Evolutionary conservation across 306 rosid species (phyloP), one percentile per base, ranked within the genome.

Genomic region (Fragaria iinumae): DNA sequence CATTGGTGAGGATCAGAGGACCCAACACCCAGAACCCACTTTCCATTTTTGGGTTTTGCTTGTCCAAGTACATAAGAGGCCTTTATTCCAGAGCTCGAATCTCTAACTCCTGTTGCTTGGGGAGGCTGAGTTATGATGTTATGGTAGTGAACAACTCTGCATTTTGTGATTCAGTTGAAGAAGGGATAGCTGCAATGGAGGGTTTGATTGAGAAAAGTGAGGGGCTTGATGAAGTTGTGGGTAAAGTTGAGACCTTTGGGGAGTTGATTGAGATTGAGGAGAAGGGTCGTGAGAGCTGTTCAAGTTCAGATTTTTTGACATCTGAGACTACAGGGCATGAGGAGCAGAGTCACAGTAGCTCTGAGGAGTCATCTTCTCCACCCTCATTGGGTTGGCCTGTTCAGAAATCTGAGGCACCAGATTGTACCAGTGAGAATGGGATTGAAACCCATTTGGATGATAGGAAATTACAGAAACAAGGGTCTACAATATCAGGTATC

Each of bases 281-380:
- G 36, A 88, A 87, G 77, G 88, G 89, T 69, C 88, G 91, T 60
- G 91, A 86, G 72, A 96, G 99, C 76, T 87, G 88, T 81, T 88
- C 90, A 4, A 89, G 96, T 84, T 91, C 93, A 57, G 93, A 88
- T 76, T 86, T 89, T 77, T 75, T 91, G 77, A 80, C 91, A 23
- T 91, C 98, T n/a, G 97, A 89, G 85, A 88, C 93, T 63, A 82
- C 86, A 39, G 93, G 85, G 70, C 86, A 83, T 67, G 97, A 91
- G 79, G 97, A 89, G 56, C 96, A 81, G 49, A 92, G 97, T 83
- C 92, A 76, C 44, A 83, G 97, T 76, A 87, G 93, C 84, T 87
- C 96, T 48, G 98, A 87, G 48, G 92, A 86, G 10, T 84, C 93
- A 2, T 92, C 93, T 76, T 86, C 94, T n/a, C 68, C 89, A 16